Evolutionary conservation across 2,329 filamentous ascomycete genomes (phyloP).

Genomic region (Calonectria pauciramosa): DNA sequence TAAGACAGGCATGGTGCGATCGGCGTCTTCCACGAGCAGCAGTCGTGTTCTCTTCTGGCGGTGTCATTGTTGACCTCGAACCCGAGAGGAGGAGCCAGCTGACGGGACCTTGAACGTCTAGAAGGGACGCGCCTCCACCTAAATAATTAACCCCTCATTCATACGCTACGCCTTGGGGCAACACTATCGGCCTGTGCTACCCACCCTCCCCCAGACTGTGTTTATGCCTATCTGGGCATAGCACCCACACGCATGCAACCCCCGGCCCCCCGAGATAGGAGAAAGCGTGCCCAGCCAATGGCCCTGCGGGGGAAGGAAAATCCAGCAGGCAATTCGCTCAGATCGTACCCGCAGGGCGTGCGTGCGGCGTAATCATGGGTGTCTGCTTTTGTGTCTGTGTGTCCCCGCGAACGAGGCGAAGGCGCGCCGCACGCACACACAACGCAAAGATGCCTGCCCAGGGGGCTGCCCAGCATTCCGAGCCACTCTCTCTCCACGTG

Average conservation of each 20-base stretch:
- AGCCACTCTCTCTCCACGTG: conserved; percentile 2
- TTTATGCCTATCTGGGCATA: conserved; percentile 8
- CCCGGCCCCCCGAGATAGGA: conserved; percentile 5
- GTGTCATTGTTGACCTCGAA: conserved; percentile 45
- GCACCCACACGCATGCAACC: conserved; percentile 1
- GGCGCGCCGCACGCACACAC: too few species aligned
- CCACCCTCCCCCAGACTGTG: conserved; percentile 8
- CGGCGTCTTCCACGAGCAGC: conserved; percentile 53
- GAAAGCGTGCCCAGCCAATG: not conserved
- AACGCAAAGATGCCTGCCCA: not conserved
- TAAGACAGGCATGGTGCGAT: conserved; percentile 60
- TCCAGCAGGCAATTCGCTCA: not conserved
- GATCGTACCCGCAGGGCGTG: not conserved
- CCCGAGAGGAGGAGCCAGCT: conserved; percentile 10
- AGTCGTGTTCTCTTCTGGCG: conserved; percentile 47
- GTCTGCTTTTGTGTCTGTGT: not conserved
- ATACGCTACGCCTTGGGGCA: conserved; percentile 7
- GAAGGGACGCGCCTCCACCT: conserved; percentile 35
- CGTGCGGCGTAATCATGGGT: too few species aligned
- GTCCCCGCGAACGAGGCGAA: not conserved
- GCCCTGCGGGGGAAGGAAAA: not conserved
- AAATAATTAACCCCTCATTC: conserved; percentile 23
- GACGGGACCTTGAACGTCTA: conserved; percentile 23
- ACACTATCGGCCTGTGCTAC: conserved; percentile 16
- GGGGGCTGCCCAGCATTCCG: not conserved